Conservation (phyloP, 352 stramenopile species). For the Globisporangium carolinianum region DNA sequence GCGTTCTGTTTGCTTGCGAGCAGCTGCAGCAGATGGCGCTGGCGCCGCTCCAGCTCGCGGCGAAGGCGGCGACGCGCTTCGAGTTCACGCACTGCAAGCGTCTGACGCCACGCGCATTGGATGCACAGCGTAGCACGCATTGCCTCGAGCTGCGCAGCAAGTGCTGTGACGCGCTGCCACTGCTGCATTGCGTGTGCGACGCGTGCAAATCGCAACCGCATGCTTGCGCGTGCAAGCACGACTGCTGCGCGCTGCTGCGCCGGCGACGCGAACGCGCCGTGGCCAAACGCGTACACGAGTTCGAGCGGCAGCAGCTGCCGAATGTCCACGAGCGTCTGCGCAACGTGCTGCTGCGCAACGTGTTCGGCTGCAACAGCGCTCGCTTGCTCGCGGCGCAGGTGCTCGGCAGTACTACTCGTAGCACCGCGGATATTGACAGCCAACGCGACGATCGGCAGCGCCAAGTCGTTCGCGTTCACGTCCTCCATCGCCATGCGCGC, state of each 20-base stretch:
- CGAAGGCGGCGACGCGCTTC: conserved; percentile 19
- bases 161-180: conserved; percentile 29
- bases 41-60: conserved; percentile 33
- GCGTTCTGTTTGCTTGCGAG: conserved; percentile 39
- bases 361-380: conserved; percentile 13
- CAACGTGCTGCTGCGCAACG: conserved; percentile 25
- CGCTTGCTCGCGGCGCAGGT: conserved; percentile 6
- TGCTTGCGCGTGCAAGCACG: conserved; percentile 35
- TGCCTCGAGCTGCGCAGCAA: conserved; percentile 13
- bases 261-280: conserved; percentile 52
- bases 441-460: background rate
- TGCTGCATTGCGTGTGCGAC: conserved; percentile 33
- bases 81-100: conserved; percentile 22
- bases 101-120: conserved; percentile 64
- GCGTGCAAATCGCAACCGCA: conserved; percentile 30
- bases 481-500: conserved; percentile 33
- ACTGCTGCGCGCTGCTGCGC: conserved; percentile 50
- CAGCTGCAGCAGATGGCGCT: conserved; percentile 30
- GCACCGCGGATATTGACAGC: background rate
- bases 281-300: conserved; percentile 50
- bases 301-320: conserved; percentile 56
- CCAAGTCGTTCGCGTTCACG: conserved; percentile 1
- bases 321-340: conserved; percentile 40
- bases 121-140: conserved; percentile 11
- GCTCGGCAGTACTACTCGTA: background rate